Evolutionary conservation across 2,329 filamentous ascomycete genomes (phyloP).

Genomic region (Sphaceloma murrayae): DNA sequence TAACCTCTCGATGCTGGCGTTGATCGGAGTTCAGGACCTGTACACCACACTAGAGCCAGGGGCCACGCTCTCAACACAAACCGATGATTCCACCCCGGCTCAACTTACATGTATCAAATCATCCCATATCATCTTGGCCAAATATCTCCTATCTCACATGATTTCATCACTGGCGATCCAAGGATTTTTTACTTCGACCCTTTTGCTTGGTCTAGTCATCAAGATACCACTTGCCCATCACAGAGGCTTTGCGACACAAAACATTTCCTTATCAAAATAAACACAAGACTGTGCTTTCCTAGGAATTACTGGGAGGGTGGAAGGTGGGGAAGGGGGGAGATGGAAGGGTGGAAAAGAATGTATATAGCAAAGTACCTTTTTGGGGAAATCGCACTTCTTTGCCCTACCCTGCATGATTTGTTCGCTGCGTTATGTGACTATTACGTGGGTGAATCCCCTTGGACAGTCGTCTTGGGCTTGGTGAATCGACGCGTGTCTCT

Average conservation of each 20-base stretch:
- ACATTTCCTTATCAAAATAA: slow-evolving; percentile 2
- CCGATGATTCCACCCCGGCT: background rate
- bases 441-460: too few relatives aligned
- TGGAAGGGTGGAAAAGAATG: slow-evolving; percentile 9
- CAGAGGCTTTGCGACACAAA: slow-evolving; percentile 11
- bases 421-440: background rate
- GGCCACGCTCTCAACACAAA: too few relatives aligned
- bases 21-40: background rate
- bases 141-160: slow-evolving; percentile 14
- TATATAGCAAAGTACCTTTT: slow-evolving; percentile 3
- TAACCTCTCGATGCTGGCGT: background rate
- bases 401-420: background rate
- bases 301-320: background rate
- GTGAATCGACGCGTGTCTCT: too few relatives aligned
- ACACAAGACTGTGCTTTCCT: background rate
- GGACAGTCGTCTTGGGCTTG: too few relatives aligned
- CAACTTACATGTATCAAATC: slow-evolving; percentile 2
- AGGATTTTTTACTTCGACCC: background rate
- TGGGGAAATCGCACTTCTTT: slow-evolving; percentile 11
- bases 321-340: background rate
- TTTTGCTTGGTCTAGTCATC: slow-evolving; percentile 16
- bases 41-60: background rate
- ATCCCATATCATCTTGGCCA: background rate
- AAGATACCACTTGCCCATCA: slow-evolving; percentile 12
- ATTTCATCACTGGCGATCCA: background rate